Base-by-base conservation (phyloP, 148 eudicot species). In the Rhododendron molle region DNA sequence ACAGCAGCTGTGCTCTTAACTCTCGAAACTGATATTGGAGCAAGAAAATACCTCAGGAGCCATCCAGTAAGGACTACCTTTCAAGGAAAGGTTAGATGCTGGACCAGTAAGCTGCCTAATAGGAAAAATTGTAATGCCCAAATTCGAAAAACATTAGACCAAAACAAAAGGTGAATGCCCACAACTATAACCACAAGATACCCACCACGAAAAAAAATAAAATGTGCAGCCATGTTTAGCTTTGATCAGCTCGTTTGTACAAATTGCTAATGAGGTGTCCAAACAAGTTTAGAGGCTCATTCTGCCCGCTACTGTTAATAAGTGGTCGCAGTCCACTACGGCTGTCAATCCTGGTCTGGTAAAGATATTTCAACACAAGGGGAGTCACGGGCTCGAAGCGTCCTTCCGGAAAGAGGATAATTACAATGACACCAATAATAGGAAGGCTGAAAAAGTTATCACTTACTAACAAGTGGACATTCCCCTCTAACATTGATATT, bases 51-150 rank as follows among this genome's bases (percentile, higher is more conserved):
- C 99, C 98, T 96, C 99, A 49, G 99, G 99, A 84, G 99, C 99
- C 98, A 96, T 91, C 99, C 99, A 96, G 90, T 95, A 93, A 28
- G 99, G 98, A 84, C 96, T 96, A 18, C 99, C 99, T 87, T 94
- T 96, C 15, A 96, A 79, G 23, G 99, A 96, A 83, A 96, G 98
- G 76, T 90, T 87, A 83, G 93, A 86, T 47, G 89, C 91, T 87
- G 94, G 96, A 11, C 95, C 99, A 56, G 88, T 84, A 67, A 96
- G 93, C 98, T 96, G 95, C 84, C 84, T 43, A 83, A 73, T 62
- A 88, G 65, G 44, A 74, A 21, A 43, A 74, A 38, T 28, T 69
- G 72, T 82, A 36, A 46, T 1, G 15, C 26, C n/a, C 62, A 56
- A 7, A 28, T 26, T 67, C 5, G 26, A 34, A 40, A 12, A 62